Evolutionary conservation across 106 monocot genomes (phyloP), one percentile per base, ranked within the genome.

Genomic region (Apostasia ramifera): DNA sequence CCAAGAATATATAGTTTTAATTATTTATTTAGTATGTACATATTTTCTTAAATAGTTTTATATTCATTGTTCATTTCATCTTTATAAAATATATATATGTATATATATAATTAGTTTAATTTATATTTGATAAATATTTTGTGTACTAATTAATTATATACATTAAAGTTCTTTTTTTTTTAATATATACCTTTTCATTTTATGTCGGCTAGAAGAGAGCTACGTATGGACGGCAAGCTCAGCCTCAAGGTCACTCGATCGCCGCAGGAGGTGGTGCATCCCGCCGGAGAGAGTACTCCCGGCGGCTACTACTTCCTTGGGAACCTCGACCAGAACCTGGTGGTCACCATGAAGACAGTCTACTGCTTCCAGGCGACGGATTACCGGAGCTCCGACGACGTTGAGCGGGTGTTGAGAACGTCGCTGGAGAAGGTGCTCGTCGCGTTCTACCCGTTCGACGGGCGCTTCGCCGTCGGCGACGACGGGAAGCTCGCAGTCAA

Each of bases 281-380:
- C 62, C 5, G 44, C 44, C 62, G 62, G 42, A 44, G 42, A 43
- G 0, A 44, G 4, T 12, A 3, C 10, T 4, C 13, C 12, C 2
- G 62, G 12, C 43, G n/a, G 13, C 12, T 44, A 42, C n/a, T 83
- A 76, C 72, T 83, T 71, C 68, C 76, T 83, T 1, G 76, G 79
- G 5, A 83, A 83, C 79, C 71, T 83, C 3, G 83, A 83, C 68
- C 83, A 83, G 56, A 83, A 83, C 69, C 71, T 83, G 13, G 79
- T 72, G 10, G 83, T 83, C 39, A 69, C 69, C 7, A 71, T 83
- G 39, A 70, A 76, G 53, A 83, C 83, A 0, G 54, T 83, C 5
- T 73, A 83, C 69, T 79, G 79, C 55, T 83, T 61, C 76, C 42
- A 60, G 40, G 42, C 71, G 4, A 66, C 42, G 4, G 58, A 41